phyloP scores from a whole-genome alignment of 768 basidiomycete genomes.

The Tricholoma matsutake region DNA sequence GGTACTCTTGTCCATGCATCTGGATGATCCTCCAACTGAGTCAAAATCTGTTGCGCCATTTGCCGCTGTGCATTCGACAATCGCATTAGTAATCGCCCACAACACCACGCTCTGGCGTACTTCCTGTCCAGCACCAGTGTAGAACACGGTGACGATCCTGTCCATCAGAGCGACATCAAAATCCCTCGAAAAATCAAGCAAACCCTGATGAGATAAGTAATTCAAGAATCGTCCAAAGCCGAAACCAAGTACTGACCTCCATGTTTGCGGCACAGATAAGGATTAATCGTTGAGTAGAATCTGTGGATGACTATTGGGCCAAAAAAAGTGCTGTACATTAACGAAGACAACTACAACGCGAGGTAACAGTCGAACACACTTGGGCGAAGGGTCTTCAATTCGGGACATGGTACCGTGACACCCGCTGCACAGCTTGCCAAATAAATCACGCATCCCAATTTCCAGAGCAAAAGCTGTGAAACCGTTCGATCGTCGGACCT shows the following conservation, averaged over 20 bases:
- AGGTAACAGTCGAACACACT: not conserved
- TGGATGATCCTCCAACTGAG: constrained; percentile 93
- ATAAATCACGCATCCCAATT: not conserved
- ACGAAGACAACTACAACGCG: not conserved
- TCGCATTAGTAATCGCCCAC: constrained; percentile 22
- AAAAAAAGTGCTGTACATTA: constrained; percentile 1
- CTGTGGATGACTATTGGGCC: constrained; percentile 5
- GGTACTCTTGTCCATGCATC: constrained; percentile 98
- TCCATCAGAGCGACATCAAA: constrained; percentile 93
- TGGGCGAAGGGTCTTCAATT: not conserved
- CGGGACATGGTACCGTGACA: not conserved
- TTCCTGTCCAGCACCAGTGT: constrained; percentile 70
- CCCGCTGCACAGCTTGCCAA: not conserved
- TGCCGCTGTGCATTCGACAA: constrained; percentile 65
- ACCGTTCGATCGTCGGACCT: not conserved
- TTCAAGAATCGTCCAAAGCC: constrained; percentile 19
- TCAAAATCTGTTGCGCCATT: constrained; percentile 89
- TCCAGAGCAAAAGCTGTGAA: not conserved
- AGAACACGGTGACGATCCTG: constrained; percentile 90
- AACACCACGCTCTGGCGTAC: constrained; percentile 41
- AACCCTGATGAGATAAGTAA: constrained; percentile 47
- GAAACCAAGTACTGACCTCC: constrained; percentile 38
- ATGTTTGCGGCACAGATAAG: constrained; percentile 31
- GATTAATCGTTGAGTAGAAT: constrained; percentile 1
- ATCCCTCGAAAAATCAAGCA: constrained; percentile 91